A percentile compares a stretch with the other conserved stretches of the same genome.
Conservation (phyloP, 1,139 yeast genomes). For the Sugiyamaella grinbergsii region DNA sequence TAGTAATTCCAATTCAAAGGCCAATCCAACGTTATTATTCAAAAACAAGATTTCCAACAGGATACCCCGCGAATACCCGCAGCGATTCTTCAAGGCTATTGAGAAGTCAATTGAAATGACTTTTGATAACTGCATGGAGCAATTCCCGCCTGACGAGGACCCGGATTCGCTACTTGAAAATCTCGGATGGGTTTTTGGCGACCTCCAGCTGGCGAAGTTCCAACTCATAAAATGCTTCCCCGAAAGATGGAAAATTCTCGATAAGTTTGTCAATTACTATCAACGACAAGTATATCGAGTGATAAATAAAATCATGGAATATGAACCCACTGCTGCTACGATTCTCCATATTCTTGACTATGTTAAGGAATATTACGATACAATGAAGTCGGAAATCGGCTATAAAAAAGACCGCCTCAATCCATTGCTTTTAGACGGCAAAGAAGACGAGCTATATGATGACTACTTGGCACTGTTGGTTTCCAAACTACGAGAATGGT, state of each 20-base stretch:
- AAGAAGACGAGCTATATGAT: constrained; percentile 61
- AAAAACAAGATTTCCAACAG: constrained; percentile 27
- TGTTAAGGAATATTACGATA: constrained; percentile 65
- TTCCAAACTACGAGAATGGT: constrained; percentile 81
- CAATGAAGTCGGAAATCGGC: constrained; percentile 48
- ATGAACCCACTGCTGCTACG: constrained; percentile 60
- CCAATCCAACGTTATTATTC: constrained; percentile 9
- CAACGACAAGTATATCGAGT: constrained; percentile 66
- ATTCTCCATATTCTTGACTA: constrained; percentile 60
- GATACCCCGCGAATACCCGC: constrained; percentile 61
- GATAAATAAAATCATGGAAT: constrained; percentile 61
- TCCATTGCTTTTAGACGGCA: constrained; percentile 57
- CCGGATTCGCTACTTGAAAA: constrained; percentile 63
- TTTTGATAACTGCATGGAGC: constrained; percentile 64
- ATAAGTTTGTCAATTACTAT: constrained; percentile 64
- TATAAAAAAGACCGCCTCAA: constrained; percentile 44
- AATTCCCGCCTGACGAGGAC: constrained; percentile 51
- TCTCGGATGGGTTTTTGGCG: constrained; percentile 83
- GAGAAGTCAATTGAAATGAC: constrained; percentile 64
- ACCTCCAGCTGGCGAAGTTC: constrained; percentile 63
- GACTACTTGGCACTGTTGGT: constrained; percentile 75
- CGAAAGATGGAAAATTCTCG: constrained; percentile 73
- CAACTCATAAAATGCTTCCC: constrained; percentile 63
- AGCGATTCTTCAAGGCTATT: constrained; percentile 62
- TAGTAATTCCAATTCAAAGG: constrained; percentile 8